Conservation (phyloP, 345 rosid genomes). For the Gossypium thurberi region DNA sequence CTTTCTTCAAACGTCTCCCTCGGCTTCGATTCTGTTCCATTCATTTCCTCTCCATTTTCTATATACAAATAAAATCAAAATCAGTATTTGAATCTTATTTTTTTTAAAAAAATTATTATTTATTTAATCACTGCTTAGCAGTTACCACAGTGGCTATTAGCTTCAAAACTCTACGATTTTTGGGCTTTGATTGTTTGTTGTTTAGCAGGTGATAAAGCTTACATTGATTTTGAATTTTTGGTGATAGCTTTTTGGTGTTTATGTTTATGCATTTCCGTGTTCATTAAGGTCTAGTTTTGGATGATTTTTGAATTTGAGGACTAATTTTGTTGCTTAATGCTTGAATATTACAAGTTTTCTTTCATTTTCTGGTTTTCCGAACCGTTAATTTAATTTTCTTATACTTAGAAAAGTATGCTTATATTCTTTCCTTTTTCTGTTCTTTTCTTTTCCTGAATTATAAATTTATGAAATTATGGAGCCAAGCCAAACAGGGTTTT, state of each 20-base stretch:
- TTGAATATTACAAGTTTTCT: not conserved
- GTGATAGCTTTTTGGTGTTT: not conserved
- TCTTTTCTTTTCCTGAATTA: not conserved
- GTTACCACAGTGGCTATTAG: not conserved
- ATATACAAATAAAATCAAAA: not conserved
- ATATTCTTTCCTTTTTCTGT: not conserved
- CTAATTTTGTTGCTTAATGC: not conserved
- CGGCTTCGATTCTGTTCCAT: not conserved
- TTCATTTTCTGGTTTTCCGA: not conserved
- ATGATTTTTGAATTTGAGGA: not conserved
- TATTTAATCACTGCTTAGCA: not conserved
- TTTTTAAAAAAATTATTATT: not conserved
- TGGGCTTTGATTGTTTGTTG: not conserved
- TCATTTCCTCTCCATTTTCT: not conserved
- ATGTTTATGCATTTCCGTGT: not conserved
- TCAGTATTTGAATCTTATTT: not conserved
- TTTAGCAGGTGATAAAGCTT: not conserved
- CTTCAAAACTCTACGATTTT: not conserved
- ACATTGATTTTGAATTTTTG: conserved; percentile 4
- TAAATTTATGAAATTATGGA: not conserved
- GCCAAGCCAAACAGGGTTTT: not conserved
- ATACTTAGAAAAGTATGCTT: not conserved
- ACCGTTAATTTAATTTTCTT: not conserved
- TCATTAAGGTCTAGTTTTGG: not conserved
- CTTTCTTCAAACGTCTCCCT: not conserved